phyloP scores from a whole-genome alignment of 1,284 basidiomycete species.

The Somion occarium region DNA sequence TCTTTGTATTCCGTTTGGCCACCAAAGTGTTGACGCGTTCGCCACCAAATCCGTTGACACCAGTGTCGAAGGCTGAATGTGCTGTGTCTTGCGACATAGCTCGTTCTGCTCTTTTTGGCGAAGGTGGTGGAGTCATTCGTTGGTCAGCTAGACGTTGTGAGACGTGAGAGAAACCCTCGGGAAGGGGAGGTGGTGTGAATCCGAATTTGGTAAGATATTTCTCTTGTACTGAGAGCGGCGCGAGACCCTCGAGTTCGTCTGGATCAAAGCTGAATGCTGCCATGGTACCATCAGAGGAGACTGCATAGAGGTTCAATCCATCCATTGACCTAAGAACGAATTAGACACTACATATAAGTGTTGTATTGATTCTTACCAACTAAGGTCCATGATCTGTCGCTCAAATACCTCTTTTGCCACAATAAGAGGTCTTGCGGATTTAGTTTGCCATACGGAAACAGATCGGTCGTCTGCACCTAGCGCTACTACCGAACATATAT shows the following conservation, averaged over 20 bases:
- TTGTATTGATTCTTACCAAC: slow-evolving; percentile 81
- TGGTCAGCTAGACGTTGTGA: slow-evolving; percentile 12
- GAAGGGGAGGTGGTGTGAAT: slow-evolving; percentile 60
- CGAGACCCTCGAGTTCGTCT: slow-evolving; percentile 81
- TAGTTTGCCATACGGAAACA: slow-evolving; percentile 92
- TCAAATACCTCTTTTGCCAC: slow-evolving; percentile 95
- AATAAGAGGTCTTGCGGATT: slow-evolving; percentile 82
- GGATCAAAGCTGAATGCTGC: slow-evolving; percentile 82
- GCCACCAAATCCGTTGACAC: slow-evolving; percentile 27
- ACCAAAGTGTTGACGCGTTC: slow-evolving; percentile 70
- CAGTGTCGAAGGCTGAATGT: slow-evolving; percentile 19
- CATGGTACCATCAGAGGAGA: slow-evolving; percentile 93
- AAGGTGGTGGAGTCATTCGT: slow-evolving; percentile 47
- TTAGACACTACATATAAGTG: neutral
- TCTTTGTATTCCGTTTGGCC: slow-evolving; percentile 62
- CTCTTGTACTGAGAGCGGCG: slow-evolving; percentile 68
- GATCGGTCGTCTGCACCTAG: slow-evolving; percentile 87
- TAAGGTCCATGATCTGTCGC: slow-evolving; percentile 91
- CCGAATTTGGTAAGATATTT: slow-evolving; percentile 78
- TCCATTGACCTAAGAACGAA: slow-evolving; percentile 83
- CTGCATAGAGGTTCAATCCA: slow-evolving; percentile 89
- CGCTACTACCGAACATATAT: slow-evolving; percentile 84
- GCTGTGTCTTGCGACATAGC: slow-evolving; percentile 7
- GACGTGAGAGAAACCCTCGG: slow-evolving; percentile 62
- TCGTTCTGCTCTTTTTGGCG: slow-evolving; percentile 27